A percentile compares a stretch with the other conserved stretches of the same genome.
phyloP scores from a whole-genome alignment of 768 basidiomycete genomes.

The Leccinellum albellum region DNA sequence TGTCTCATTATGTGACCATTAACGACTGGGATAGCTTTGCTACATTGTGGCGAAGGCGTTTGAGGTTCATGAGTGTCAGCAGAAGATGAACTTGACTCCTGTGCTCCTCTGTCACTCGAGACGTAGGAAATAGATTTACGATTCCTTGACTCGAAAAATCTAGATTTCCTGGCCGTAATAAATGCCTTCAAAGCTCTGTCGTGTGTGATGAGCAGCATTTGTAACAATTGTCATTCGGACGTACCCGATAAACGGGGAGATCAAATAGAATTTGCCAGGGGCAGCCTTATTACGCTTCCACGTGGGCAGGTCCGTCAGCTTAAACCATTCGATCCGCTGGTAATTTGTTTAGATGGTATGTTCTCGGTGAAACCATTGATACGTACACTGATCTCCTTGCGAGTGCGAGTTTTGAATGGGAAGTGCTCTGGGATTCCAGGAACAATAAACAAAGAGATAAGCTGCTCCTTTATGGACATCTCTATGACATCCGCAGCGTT shows the following conservation, averaged over 20 bases:
- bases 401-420: constrained; percentile 86
- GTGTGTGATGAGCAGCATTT: constrained; percentile 1
- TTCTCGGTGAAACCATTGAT: background rate
- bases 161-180: constrained; percentile 61
- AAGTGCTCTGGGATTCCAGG: constrained; percentile 85
- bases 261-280: constrained; percentile 87
- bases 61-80: constrained; percentile 58
- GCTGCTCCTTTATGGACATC: constrained; percentile 85
- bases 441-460: constrained; percentile 87
- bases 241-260: constrained; percentile 89
- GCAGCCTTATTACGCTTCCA: constrained; percentile 78
- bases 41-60: constrained; percentile 60
- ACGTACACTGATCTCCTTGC: constrained; percentile 96
- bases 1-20: constrained; percentile 21
- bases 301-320: constrained; percentile 81
- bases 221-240: constrained; percentile 19
- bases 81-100: constrained; percentile 68
- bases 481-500: constrained; percentile 70
- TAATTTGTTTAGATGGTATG: constrained; percentile 7
- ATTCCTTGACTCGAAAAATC: constrained; percentile 31
- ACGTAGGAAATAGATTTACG: constrained; percentile 32
- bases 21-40: constrained; percentile 33
- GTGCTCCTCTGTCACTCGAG: constrained; percentile 36
- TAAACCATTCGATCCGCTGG: constrained; percentile 97
- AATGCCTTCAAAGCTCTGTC: constrained; percentile 52